Conservation (phyloP, 1,139 yeast species). For the Saccharomyces pastorianus region DNA sequence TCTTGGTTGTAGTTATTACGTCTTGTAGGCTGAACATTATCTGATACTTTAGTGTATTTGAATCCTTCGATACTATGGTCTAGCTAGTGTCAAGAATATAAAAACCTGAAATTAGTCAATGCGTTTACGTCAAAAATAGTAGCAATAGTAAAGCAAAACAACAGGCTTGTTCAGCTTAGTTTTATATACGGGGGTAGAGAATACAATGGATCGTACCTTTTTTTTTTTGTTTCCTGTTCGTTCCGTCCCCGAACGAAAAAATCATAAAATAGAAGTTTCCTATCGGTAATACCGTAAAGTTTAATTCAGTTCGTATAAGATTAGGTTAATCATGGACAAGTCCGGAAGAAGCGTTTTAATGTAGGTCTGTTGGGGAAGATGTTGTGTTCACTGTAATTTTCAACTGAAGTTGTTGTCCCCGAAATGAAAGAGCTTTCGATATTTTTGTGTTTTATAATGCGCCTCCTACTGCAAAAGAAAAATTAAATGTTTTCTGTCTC, state of each 20-base stretch:
- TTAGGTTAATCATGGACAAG: background rate
- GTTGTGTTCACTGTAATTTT: background rate
- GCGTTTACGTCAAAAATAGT: background rate
- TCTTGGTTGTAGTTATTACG: conserved; percentile 19
- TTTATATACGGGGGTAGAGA: background rate
- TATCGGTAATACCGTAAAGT: background rate
- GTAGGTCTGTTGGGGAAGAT: conserved; percentile 1
- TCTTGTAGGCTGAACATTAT: conserved; percentile 21
- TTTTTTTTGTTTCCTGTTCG: background rate
- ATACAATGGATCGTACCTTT: conserved; percentile 1
- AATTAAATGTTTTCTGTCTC: background rate
- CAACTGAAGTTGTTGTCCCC: background rate
- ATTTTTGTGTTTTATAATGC: too few relatives aligned
- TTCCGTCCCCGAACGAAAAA: background rate
- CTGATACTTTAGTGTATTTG: background rate
- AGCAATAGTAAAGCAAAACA: background rate
- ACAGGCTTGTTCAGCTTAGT: background rate
- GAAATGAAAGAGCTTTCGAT: too few relatives aligned
- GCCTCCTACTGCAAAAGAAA: background rate
- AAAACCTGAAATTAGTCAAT: background rate
- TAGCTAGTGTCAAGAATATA: background rate
- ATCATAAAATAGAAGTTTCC: background rate
- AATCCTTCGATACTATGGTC: background rate
- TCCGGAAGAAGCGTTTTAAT: background rate
- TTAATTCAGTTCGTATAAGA: background rate